Evolutionary conservation across 2,329 filamentous ascomycete species (phyloP).

Genomic region (Ilyonectria robusta): DNA sequence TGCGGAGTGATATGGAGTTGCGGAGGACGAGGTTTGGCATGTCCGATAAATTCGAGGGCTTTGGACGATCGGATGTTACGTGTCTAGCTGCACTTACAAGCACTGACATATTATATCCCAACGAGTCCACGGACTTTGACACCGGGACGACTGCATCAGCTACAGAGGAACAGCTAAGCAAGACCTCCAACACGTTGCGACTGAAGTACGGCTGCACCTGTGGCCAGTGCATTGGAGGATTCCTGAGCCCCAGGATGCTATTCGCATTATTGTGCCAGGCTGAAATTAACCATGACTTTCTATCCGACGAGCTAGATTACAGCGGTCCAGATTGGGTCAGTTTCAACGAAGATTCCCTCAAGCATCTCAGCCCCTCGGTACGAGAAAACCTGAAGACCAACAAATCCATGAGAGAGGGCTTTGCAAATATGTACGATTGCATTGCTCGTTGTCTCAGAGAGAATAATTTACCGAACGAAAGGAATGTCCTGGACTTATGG

Average conservation of each 20-base stretch:
- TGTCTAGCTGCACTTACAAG: background rate
- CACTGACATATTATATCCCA: background rate
- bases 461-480: background rate
- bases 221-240: conserved; percentile 19
- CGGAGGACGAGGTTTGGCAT: background rate
- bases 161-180: background rate
- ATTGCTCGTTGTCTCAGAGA: background rate
- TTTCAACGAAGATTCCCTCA: background rate
- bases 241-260: conserved; percentile 21
- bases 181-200: background rate
- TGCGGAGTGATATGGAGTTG: conserved; percentile 3
- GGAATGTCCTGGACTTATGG: background rate
- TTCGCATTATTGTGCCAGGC: background rate
- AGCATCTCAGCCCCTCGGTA: background rate
- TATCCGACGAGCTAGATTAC: background rate
- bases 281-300: background rate
- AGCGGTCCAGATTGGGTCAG: background rate
- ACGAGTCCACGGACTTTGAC: background rate
- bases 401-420: background rate
- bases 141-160: background rate
- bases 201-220: conserved; percentile 20
- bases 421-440: background rate
- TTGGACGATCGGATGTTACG: background rate
- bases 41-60: conserved; percentile 10
- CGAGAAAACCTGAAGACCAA: conserved; percentile 1